Evolutionary conservation across 306 rosid genomes (phyloP), one percentile per base, ranked within the genome.

Genomic region (Herpetospermum pedunculosum): DNA sequence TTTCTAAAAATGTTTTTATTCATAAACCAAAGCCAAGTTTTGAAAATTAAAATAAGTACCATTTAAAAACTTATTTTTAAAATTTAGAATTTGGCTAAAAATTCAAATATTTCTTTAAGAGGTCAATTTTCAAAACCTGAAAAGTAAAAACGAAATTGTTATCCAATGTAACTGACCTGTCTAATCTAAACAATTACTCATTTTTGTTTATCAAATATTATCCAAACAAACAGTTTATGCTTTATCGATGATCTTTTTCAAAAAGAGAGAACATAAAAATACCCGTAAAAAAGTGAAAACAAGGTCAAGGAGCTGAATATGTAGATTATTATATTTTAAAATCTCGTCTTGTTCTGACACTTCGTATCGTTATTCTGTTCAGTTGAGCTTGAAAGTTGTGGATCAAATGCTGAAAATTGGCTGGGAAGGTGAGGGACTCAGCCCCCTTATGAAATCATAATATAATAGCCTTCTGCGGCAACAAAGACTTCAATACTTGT

Each of bases 341-440:
- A 23, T 41, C 71, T 12, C 11, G 38, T 15, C 52, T 23, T 68
- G 75, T 82, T 44, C 74, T 84, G 73, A 84, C 80, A 77, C 53
- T 57, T 79, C 46, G 60, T 50, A 13, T 14, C 35, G 57, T 71
- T 69, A 28, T 76, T 84, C 79, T 62, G 70, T 83, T 90, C 96
- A 94, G 99, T 83, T 94, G 87, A 94, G 99, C 87, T 88, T 94
- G 91, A 94, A 94, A 84, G 96, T 94, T 57, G 91, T 89, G 47
- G 97, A 94, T 89, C 95, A 91, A 8, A 94, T 89, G 99, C 96
- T 89, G 78, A 94, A 94, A 89, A 89, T 91, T 69, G 99, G 97
- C 75, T 91, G 99, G 99, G 96, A 91, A 89, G 97, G 91, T 40
- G 95, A 89, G 76, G 95, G 95, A 49, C 86, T 87, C 72, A 82